A percentile compares a stretch with the other conserved stretches of the same genome.
Evolutionary conservation across 768 basidiomycete species (phyloP).

Genomic region (Pholiota microspora): DNA sequence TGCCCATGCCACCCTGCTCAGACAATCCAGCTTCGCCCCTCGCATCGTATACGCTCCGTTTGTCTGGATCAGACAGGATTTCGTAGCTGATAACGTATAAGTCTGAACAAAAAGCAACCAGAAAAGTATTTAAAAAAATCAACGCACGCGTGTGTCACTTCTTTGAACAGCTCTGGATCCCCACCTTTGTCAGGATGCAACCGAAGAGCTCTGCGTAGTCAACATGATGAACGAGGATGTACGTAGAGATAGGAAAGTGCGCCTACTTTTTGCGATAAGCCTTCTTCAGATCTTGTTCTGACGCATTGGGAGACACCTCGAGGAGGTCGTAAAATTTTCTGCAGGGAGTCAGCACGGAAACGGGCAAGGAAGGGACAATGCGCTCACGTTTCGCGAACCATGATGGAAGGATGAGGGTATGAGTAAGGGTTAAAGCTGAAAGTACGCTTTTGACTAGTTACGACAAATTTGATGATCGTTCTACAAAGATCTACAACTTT

Average conservation of each 20-base stretch:
- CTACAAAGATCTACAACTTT: conserved; percentile 42
- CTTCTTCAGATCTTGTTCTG: conserved; percentile 88
- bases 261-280: conserved; percentile 90
- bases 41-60: conserved; percentile 80
- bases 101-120: not conserved
- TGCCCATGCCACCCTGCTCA: conserved; percentile 87
- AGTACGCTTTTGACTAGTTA: conserved; percentile 29
- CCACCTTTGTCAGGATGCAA: conserved; percentile 94
- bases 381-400: conserved; percentile 27
- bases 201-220: conserved; percentile 62
- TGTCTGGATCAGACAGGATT: conserved; percentile 85
- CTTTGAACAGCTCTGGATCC: conserved; percentile 96
- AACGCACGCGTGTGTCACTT: conserved; percentile 91
- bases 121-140: not conserved
- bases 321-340: conserved; percentile 94
- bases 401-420: conserved; percentile 15
- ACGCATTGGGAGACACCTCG: conserved; percentile 76
- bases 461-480: conserved; percentile 35
- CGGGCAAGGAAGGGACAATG: not conserved
- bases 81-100: conserved; percentile 66
- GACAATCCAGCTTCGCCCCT: conserved; percentile 90
- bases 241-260: conserved; percentile 6
- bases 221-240: conserved; percentile 9
- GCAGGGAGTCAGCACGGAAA: conserved; percentile 11
- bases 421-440: conserved; percentile 19